Base-by-base conservation (phyloP, 139 green algal genomes). In the Chlamydomonas asymmetrica region DNA sequence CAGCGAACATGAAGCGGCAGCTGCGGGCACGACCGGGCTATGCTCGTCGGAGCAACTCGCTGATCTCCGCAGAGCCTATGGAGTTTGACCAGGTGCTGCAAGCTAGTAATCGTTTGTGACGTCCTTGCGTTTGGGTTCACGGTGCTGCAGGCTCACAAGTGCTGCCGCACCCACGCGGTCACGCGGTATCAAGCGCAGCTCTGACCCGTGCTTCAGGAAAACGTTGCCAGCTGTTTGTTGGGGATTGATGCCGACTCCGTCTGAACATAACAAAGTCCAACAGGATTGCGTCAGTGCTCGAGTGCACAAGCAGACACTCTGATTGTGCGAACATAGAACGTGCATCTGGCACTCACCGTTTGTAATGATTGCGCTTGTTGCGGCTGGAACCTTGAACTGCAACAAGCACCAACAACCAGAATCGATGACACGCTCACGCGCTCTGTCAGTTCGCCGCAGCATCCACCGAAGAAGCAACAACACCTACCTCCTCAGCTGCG, bases 211-310 rank as follows among this genome's bases (percentile, higher is more conserved):
- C 85, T 98, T 98, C 70, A 98, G 63, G 59, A 98, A 98, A 13
- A 98, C 94, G 75, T 97, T 98, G 67, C 93, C 92, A 52, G 93
- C 92, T 43, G 92, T 98, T 68, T 99, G 95, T 54, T 89, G 84
- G 2, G 95, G 95, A 78, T 98, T 98, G 84, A 99, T 98, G 52
- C 95, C 95, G 0, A 98, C 95, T n/a, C 95, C 95, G 86, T 98
- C 88, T 90, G 81, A 63, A 87, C 8, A 65, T n/a, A 23, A 31
- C 23, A 56, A 63, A 37, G 29, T n/a, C 75, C 43, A 50, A 9
- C 16, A 23, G n/a, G n/a, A n/a, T n/a, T n/a, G n/a, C n/a, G n/a
- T n/a, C n/a, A n/a, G n/a, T n/a, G 25, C 54, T 31, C 54, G 54
- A 31, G 13, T 31, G 35, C 62, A 68, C 5, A 27, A 68, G 22